Evolutionary conservation across 1,284 basidiomycete genomes (phyloP).

Genomic region (Baeospora myosura): DNA sequence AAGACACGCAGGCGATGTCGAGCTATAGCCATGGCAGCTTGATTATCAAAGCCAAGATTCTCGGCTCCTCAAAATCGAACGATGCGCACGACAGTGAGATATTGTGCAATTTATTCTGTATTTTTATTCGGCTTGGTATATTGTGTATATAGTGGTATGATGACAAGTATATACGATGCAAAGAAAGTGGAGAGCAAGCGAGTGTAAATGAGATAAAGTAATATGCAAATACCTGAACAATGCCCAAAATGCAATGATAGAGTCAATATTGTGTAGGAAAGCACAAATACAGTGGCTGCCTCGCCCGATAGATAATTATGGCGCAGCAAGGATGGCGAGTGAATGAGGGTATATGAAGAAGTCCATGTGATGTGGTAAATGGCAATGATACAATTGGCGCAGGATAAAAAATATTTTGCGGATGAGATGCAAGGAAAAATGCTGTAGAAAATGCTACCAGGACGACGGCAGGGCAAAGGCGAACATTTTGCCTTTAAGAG

Average conservation of each 20-base stretch:
- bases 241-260: not conserved
- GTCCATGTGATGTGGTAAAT: not conserved
- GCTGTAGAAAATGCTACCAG: conserved; percentile 35
- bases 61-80: too few relatives aligned
- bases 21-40: too few relatives aligned
- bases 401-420: conserved; percentile 5
- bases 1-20: too few relatives aligned
- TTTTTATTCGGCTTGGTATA: too few relatives aligned
- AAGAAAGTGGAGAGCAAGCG: too few relatives aligned
- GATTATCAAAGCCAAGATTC: too few relatives aligned
- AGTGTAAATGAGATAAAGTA: too few relatives aligned
- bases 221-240: not conserved
- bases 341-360: not conserved
- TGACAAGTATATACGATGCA: too few relatives aligned
- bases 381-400: conserved; percentile 7
- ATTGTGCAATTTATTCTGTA: too few relatives aligned
- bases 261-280: too few relatives aligned
- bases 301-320: not conserved
- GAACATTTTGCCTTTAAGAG: conserved; percentile 37
- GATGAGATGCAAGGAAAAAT: conserved; percentile 12
- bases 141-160: too few relatives aligned
- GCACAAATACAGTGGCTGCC: not conserved
- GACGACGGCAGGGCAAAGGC: conserved; percentile 38
- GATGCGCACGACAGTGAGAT: too few relatives aligned
- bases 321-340: not conserved